Evolutionary conservation across 2,329 filamentous ascomycete genomes (phyloP), one percentile per base, ranked within the genome.

Genomic region (Juglanconis sp.): DNA sequence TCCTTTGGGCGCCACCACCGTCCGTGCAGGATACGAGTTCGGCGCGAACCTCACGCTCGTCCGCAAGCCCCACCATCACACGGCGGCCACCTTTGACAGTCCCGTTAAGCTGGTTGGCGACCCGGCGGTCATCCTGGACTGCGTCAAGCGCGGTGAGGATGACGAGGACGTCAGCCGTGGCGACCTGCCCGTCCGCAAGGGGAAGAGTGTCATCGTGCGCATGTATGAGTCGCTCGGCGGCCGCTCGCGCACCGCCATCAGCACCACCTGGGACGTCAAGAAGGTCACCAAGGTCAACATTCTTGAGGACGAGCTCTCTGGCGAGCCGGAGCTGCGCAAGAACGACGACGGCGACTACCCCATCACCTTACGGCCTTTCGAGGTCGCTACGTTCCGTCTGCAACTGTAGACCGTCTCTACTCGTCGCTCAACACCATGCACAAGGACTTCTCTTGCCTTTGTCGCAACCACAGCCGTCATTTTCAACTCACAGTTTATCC

Each of bases 161-260:
- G 90, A 94, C 66, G 87, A 89, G 68, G 90, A 92, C 66, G 83
- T 92, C 48, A 85, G 81, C 49, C 74, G 81, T 3, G 83, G 84
- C 30, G 83, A 84, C 40, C 75, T 94, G 36, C 82, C 84, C 3
- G 79, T 79, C 65, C 85, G 90, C 60, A 83, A 85, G 67, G 92
- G 91, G 0, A 84, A 85, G 72, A 96, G 90, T 71, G 82, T 98
- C 51, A 88, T 99, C 62, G 66, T 97, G 61, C 83, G 95, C 1
- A 81, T 97, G 24, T 99, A 96, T 71, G 95, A 99, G 72, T 89
- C 89, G 62, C 77, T 98, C 47, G 95, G 95, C 50, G 95, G 95
- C 0, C 88, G 86, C 68, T 87, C 86, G 63, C 85, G 87, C 64
- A 93, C 89, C 2, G 85, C 79, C 1, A 85, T 97, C 68, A 76